Evolutionary conservation across 2,329 filamentous ascomycete species (phyloP), one percentile per base, ranked within the genome.

Genomic region (Pseudomassariella vexata): DNA sequence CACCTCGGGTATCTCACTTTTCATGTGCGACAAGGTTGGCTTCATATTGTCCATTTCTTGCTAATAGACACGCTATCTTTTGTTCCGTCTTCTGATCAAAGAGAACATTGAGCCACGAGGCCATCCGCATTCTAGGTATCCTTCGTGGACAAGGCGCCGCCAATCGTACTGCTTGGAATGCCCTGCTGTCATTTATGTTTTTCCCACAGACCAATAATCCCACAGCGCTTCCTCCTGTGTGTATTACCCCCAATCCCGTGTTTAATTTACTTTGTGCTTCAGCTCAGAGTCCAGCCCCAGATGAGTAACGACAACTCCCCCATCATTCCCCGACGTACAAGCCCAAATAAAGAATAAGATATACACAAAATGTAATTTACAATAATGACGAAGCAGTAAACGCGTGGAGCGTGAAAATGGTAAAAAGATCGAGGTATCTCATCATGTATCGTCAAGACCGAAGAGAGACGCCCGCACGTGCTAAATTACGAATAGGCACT

Each of bases 231-330:
- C n/a, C 19, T 25, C 21, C 9, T 12, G 24, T 8, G n/a, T 10
- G 21, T 17, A 17, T 11, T 12, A 8, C 15, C 20, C 15, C 20
- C n/a, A 9, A 10, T n/a, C 21, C 24, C 15, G 21, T 26, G n/a
- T 30, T 25, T 30, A 30, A 21, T 15, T 19, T 14, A 15, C 28
- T 22, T 26, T 38, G 24, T 28, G 20, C 32, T 28, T 24, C 22
- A 31, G 35, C 36, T 28, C 36, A 31, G 36, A 31, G 32, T 20
- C 36, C 34, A 33, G 34, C 34, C 34, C 30, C 20, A 24, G 17
- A 19, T 16, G 12, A 30, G 11, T 7, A n/a, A n/a, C 18, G 8
- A 17, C 9, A 9, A 21, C 28, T 12, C 30, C 24, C 20, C 22
- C 11, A 8, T 27, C 18, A 8, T 17, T n/a, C 32, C 9, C 10